Base-by-base conservation (phyloP, 1,284 basidiomycete genomes). In the Agroathelia rolfsii region DNA sequence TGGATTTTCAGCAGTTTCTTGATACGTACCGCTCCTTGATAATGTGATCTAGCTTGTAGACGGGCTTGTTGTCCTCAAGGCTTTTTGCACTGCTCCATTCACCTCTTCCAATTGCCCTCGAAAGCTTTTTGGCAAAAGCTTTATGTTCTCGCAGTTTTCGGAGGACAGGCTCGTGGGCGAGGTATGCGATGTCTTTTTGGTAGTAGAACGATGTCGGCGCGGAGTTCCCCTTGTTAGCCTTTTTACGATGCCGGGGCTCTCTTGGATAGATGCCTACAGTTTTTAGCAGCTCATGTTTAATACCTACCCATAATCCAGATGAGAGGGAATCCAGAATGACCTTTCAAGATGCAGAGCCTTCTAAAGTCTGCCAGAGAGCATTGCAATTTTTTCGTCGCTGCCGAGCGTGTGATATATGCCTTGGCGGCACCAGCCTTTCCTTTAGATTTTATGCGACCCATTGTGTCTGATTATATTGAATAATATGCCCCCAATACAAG, bases 171-270 rank as follows among this genome's bases (percentile, higher is more conserved):
- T 99, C 95, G 53, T 99, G 95, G 11, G 90, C 82, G 30, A 99
- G 77, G 59, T 94, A 98, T 36, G 88, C 87, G 46, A 99, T 95
- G 53, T 99, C 95, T 62, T 99, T 99, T 33, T 89, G 69, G 59
- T 97, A 97, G 66, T 98, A 99, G 64, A 98, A 99, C 4, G 93
- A 88, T 2, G 93, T 92, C 2, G 94, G 92, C 0, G 90, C 93
- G 23, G 92, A 90, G 4, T 88, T 94, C 3, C 95, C 95, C 59
- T 96, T 97, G 66, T 98, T 98, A 35, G 94, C 95, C 45, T 82
- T 81, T 58, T 97, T 98, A 53, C 78, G 76, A 61, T 78, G 83
- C 32, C 80, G 75, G 12, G 95, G 95, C 56, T 98, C 94, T 32
- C 94, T 84, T 41, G 95, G 95, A 59, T 94, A 97, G 53, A 99